Percentiles rank a stretch among this genome's conserved stretches.
Conservation (phyloP, 2,329 filamentous ascomycete species). For the Sporothrix pseudoabietina region DNA sequence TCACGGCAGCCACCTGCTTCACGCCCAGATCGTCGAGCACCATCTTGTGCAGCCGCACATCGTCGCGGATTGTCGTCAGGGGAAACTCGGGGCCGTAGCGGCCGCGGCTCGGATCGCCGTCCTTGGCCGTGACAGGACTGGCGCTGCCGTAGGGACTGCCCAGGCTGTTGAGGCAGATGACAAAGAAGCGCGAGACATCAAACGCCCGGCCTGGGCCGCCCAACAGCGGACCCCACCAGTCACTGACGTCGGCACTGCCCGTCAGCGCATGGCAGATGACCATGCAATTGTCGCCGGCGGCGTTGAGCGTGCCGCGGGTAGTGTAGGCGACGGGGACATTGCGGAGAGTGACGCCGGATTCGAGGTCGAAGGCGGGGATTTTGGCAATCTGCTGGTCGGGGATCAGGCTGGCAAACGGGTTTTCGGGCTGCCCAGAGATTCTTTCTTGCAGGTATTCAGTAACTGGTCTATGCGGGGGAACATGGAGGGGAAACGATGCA, state of each 20-base stretch:
- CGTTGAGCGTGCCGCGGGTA: slow-evolving; percentile 62
- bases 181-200: slow-evolving; percentile 79
- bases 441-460: slow-evolving; percentile 70
- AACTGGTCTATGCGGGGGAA: slow-evolving; percentile 45
- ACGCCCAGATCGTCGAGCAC: slow-evolving; percentile 80
- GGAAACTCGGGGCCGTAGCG: slow-evolving; percentile 95
- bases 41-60: slow-evolving; percentile 87
- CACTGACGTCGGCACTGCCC: slow-evolving; percentile 79
- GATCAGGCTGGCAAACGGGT: slow-evolving; percentile 84
- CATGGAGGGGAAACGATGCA: slow-evolving; percentile 25
- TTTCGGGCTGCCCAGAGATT: slow-evolving; percentile 75
- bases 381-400: slow-evolving; percentile 85
- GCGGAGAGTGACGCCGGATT: slow-evolving; percentile 80
- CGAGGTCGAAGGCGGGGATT: slow-evolving; percentile 86
- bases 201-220: slow-evolving; percentile 78
- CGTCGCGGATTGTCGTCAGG: slow-evolving; percentile 90
- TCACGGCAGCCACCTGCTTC: slow-evolving; percentile 73
- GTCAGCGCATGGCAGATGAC: slow-evolving; percentile 83
- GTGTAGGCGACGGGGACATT: slow-evolving; percentile 75
- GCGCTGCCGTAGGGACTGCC: slow-evolving; percentile 85
- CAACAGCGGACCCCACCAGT: slow-evolving; percentile 86
- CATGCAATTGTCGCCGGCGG: slow-evolving; percentile 67
- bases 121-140: slow-evolving; percentile 85
- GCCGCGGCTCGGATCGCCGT: slow-evolving; percentile 72
- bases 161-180: slow-evolving; percentile 82